Percentiles rank a stretch among this genome's conserved stretches.
These are phyloP conservation scores for Xylaria sp. DNA, from an alignment of 2,329 filamentous ascomycete species.

Conservation along the genomic window DNA sequence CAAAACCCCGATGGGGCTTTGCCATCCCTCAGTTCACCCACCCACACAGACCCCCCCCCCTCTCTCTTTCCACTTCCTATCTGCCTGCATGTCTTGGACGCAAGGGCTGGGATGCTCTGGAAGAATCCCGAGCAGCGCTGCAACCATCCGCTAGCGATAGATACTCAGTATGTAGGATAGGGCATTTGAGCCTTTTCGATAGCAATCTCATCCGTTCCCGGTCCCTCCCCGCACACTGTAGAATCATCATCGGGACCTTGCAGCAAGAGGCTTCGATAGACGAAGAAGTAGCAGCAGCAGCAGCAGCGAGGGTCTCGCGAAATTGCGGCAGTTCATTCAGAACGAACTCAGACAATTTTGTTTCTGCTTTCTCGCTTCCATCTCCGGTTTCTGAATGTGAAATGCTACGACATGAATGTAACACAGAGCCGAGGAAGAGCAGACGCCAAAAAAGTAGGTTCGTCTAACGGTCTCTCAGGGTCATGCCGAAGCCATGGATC, in stretches of 20 bases:
- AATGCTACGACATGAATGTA: slow-evolving; percentile 28
- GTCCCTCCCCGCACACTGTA: slow-evolving; percentile 26
- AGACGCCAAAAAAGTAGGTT: slow-evolving; percentile 10
- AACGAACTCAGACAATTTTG: neutral
- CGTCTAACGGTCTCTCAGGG: slow-evolving; percentile 34
- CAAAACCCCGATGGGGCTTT: slow-evolving; percentile 29
- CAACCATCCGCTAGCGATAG: slow-evolving; percentile 24
- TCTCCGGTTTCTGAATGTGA: neutral
- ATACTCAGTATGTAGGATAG: neutral
- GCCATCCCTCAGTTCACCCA: slow-evolving; percentile 12
- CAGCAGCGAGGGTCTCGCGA: slow-evolving; percentile 11
- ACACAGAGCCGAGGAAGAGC: slow-evolving; percentile 14
- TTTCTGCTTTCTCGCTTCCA: neutral
- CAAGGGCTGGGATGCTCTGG: slow-evolving; percentile 25
- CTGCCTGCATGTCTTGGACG: slow-evolving; percentile 32
- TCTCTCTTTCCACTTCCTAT: slow-evolving; percentile 4
- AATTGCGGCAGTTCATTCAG: neutral
- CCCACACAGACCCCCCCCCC: neutral
- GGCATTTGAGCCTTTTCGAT: slow-evolving; percentile 7
- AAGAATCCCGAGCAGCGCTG: slow-evolving; percentile 31
- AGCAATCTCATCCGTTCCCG: neutral
- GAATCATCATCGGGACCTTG: slow-evolving; percentile 33
- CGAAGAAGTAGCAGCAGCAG: too few species aligned
- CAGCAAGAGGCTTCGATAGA: slow-evolving; percentile 32
- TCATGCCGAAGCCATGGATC: slow-evolving; percentile 35